These are phyloP conservation scores for Naganishia sp. DNA, from an alignment of 1,284 basidiomycete genomes.

Conservation along the genomic window DNA sequence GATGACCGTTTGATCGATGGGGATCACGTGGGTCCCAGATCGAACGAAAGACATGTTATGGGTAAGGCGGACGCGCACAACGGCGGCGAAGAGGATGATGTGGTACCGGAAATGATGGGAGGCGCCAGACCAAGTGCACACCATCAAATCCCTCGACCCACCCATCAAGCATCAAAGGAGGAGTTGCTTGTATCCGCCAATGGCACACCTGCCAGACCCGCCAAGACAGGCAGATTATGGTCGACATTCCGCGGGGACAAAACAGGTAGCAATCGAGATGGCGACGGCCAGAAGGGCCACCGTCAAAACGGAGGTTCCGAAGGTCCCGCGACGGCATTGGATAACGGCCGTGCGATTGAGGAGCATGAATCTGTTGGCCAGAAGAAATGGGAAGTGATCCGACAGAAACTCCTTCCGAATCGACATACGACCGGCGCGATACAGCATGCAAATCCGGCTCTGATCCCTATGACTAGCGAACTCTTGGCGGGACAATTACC, in stretches of 20 bases:
- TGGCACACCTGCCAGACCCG: constrained; percentile 20
- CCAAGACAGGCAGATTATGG: constrained; percentile 29
- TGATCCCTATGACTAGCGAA: constrained; percentile 79
- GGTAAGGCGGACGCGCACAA: constrained; percentile 14
- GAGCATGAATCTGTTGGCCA: constrained; percentile 35
- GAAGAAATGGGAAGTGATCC: constrained; percentile 43
- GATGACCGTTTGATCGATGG: constrained; percentile 28
- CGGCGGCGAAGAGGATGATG: constrained; percentile 29
- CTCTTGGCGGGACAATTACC: constrained; percentile 78
- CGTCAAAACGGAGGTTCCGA: constrained; percentile 1
- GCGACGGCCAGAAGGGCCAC: constrained; percentile 1
- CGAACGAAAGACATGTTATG: constrained; percentile 9
- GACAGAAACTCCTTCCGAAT: constrained; percentile 40
- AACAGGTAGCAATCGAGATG: neutral
- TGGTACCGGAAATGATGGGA: constrained; percentile 7
- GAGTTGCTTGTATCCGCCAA: constrained; percentile 29
- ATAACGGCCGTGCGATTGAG: constrained; percentile 23
- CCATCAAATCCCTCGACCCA: constrained; percentile 27
- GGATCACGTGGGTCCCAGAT: constrained; percentile 23
- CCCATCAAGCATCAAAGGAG: neutral
- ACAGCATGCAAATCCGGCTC: constrained; percentile 38
- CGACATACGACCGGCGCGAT: constrained; percentile 35
- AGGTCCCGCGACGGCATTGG: constrained; percentile 14
- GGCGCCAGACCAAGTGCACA: neutral
- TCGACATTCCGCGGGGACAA: constrained; percentile 29